phyloP scores from a whole-genome alignment of 31 red algal species.

The Bonnemaisonia californica region DNA sequence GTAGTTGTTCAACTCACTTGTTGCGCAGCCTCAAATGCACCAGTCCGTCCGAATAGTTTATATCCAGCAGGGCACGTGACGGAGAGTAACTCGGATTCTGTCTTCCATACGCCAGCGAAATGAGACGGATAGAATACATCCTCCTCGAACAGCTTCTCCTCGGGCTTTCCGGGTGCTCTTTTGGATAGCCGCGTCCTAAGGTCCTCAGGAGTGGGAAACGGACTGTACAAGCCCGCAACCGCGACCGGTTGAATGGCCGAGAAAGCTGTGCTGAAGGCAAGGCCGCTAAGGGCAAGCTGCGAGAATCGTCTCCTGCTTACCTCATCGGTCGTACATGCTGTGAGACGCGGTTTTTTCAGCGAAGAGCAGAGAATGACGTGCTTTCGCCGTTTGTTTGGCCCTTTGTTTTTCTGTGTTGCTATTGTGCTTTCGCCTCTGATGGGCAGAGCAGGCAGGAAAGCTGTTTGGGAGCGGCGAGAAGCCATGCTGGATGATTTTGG shows the following conservation, averaged over 20 bases:
- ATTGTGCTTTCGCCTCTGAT: no score
- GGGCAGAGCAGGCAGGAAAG: no score
- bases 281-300: neutral
- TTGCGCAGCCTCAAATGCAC: conserved; percentile 43
- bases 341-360: no score
- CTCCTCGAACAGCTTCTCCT: conserved; percentile 28
- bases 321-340: no score
- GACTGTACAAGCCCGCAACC: neutral
- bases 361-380: no score
- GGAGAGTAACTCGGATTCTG: conserved; percentile 34
- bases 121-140: conserved; percentile 60
- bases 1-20: conserved; percentile 29
- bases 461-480: no score
- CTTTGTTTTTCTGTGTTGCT: no score
- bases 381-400: no score
- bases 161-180: neutral
- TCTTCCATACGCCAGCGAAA: conserved; percentile 66
- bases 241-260: neutral
- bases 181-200: neutral
- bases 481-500: no score
- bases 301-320: neutral
- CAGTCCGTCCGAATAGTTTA: conserved; percentile 55
- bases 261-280: neutral
- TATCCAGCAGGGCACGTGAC: conserved; percentile 67
- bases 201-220: conserved; percentile 12